Percentiles rank a stretch among this genome's conserved stretches.
Evolutionary conservation across 2,329 filamentous ascomycete species (phyloP).

Genomic region (Botrytis elliptica): DNA sequence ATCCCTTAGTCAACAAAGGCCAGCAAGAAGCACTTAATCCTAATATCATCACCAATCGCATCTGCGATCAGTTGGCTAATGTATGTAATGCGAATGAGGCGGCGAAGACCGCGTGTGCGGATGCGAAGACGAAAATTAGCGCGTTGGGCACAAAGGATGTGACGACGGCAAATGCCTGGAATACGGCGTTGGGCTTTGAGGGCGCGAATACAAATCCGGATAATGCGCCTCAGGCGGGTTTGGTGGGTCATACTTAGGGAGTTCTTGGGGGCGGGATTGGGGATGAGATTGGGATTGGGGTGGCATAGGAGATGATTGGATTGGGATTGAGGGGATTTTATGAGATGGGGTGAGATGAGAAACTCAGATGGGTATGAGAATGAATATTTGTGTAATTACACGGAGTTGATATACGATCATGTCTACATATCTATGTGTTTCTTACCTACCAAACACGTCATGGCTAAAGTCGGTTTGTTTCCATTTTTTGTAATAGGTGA

Average conservation of each 20-base stretch:
- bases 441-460: neutral
- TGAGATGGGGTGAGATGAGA: neutral
- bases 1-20: conserved; percentile 57
- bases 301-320: neutral
- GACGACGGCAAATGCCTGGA: conserved; percentile 49
- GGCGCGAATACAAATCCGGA: conserved; percentile 37
- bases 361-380: neutral
- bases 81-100: conserved; percentile 62
- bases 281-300: neutral
- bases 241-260: conserved; percentile 35
- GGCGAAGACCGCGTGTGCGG: conserved; percentile 53
- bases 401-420: neutral
- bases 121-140: conserved; percentile 53
- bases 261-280: neutral
- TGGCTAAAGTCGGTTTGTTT: neutral
- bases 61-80: conserved; percentile 67
- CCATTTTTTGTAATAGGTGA: neutral
- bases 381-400: neutral
- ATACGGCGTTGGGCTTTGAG: conserved; percentile 41
- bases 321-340: neutral
- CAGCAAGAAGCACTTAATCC: conserved; percentile 70
- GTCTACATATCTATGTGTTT: fast-evolving
- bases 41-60: conserved; percentile 71
- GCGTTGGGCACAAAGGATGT: conserved; percentile 50
- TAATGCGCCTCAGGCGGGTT: conserved; percentile 35